Conservation (phyloP, 257 asterid species). For the Penstemon eatonii region DNA sequence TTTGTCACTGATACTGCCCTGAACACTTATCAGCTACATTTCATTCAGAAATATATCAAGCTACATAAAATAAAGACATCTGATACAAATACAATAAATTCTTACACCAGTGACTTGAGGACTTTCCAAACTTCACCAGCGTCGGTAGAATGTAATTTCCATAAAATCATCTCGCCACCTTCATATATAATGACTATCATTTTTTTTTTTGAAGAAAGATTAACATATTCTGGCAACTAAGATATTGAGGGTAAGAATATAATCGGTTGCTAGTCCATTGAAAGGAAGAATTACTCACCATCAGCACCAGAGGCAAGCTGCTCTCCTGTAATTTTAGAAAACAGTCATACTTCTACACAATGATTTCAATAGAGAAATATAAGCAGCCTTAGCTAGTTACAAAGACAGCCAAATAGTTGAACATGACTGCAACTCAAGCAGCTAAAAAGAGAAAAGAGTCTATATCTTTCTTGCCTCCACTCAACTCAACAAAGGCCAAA, state of each 20-base stretch:
- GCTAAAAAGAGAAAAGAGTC: background rate
- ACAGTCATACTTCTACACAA: conserved; percentile 22
- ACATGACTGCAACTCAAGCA: background rate
- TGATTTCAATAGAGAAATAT: conserved; percentile 10
- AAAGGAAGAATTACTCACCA: conserved; percentile 48
- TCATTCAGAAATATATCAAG: conserved; percentile 9
- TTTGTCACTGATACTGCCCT: background rate
- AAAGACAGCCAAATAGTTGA: background rate
- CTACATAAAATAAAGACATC: conserved; percentile 2
- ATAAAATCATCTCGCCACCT: conserved; percentile 90
- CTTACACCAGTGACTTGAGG: conserved; percentile 81
- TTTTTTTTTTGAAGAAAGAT: background rate
- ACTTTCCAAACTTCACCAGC: conserved; percentile 84
- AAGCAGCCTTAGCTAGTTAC: conserved; percentile 5
- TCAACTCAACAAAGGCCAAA: conserved; percentile 11
- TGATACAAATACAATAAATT: conserved; percentile 24
- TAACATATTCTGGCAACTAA: conserved; percentile 15
- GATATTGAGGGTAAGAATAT: conserved; percentile 9
- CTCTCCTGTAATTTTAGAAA: conserved; percentile 65
- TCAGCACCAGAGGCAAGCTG: conserved; percentile 97
- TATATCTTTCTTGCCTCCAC: background rate
- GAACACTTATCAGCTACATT: conserved; percentile 14
- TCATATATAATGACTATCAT: conserved; percentile 20
- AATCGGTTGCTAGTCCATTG: background rate
- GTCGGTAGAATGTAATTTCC: conserved; percentile 72